Evolutionary conservation across 2,329 filamentous ascomycete species (phyloP), one percentile per base, ranked within the genome.

Genomic region (Catunica adiposa): DNA sequence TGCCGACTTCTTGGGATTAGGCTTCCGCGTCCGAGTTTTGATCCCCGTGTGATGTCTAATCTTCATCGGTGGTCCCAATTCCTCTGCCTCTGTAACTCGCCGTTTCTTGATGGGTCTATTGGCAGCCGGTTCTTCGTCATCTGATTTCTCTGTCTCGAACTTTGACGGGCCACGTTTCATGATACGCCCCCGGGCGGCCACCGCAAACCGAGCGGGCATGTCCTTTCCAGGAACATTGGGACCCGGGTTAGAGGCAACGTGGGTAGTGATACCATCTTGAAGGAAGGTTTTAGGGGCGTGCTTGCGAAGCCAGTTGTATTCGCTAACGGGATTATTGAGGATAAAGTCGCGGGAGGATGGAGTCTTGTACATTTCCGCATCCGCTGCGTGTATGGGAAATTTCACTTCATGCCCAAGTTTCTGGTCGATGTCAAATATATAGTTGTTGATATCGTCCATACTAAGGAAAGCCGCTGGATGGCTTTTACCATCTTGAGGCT

Each of bases 281-380:
- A 94, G 71, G 70, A 94, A 89, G 51, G 89, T 82, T 66, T 90
- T 83, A 2, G 89, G 86, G 58, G 87, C 83, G 67, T 95, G 77
- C 65, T 87, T 82, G 60, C 87, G 79, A 11, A 98, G 78, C 92
- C 92, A 98, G 67, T 94, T 96, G 71, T 94, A 94, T 2, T 95
- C 89, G 58, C 86, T 94, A 44, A 88, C 86, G 0, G 89, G 89
- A 66, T 97, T 97, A 62, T 73, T 71, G 44, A 73, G 66, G 47
- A 70, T 56, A 64, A 62, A 59, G 66, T 61, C 67, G 61, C 63
- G 69, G 62, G 68, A 71, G 63, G 67, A 63, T 62, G 66, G 68
- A 55, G 65, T 68, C 57, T 66, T 65, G 23, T 64, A 63, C 55
- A 65, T 65, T 17, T 70, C 56, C 55, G 68, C 70, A 44, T 71